Conservation (phyloP, 192 early-diverging fungal genomes). For the Coemansia sp. region DNA sequence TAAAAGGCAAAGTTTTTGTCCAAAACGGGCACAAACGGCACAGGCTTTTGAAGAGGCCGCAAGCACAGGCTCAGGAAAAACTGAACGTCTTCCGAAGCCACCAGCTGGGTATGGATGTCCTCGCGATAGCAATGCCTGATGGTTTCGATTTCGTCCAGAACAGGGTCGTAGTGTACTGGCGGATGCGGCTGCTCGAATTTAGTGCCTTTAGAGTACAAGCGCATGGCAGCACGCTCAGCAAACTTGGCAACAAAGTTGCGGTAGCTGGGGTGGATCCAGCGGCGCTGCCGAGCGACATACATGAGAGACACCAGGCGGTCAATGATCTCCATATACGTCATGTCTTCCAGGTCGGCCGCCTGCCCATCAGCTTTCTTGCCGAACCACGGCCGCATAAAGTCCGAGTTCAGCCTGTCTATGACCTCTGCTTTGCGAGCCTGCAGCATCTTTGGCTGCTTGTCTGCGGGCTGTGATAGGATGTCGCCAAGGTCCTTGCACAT, state of each 20-base stretch:
- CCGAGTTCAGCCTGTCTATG: slow-evolving; percentile 76
- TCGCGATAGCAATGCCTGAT: slow-evolving; percentile 60
- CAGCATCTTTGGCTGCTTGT: slow-evolving; percentile 74
- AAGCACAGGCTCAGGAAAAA: slow-evolving; percentile 35
- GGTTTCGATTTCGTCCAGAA: slow-evolving; percentile 66
- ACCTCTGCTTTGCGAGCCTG: slow-evolving; percentile 81
- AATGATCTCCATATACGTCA: slow-evolving; percentile 88
- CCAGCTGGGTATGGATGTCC: slow-evolving; percentile 6
- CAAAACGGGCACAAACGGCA: slow-evolving; percentile 87
- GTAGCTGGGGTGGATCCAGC: slow-evolving; percentile 81
- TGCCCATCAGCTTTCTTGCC: slow-evolving; percentile 73
- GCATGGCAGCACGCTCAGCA: slow-evolving; percentile 67
- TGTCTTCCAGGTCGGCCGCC: slow-evolving; percentile 76
- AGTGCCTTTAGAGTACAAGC: slow-evolving; percentile 75
- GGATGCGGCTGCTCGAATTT: slow-evolving; percentile 5
- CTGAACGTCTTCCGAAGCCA: slow-evolving; percentile 33
- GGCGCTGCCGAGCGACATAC: slow-evolving; percentile 64
- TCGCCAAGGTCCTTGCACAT: slow-evolving; percentile 90
- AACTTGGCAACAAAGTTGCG: slow-evolving; percentile 75
- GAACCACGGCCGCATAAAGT: slow-evolving; percentile 96
- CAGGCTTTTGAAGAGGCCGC: slow-evolving; percentile 70
- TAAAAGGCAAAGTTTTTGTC: slow-evolving; percentile 89
- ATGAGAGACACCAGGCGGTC: slow-evolving; percentile 76
- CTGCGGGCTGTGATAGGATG: slow-evolving; percentile 77
- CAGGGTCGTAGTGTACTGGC: slow-evolving; percentile 8